Base-by-base conservation (phyloP, 2,329 filamentous ascomycete genomes). In the Aureobasidium sp. region DNA sequence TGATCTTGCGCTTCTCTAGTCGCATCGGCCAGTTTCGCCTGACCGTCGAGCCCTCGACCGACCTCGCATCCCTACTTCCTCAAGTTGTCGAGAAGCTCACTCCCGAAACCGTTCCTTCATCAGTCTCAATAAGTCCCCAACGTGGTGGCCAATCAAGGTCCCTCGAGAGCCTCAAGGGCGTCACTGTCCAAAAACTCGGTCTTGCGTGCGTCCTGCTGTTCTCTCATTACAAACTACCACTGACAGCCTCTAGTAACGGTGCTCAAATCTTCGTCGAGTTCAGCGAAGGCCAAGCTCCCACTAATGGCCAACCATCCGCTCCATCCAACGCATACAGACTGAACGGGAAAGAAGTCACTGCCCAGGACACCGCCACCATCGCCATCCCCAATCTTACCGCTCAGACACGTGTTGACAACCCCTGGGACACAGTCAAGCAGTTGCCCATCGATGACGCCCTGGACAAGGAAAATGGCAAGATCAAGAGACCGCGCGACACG, bases 1-100 rank as follows among this genome's bases (percentile, higher is more conserved):
- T 96, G 86, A 82, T 96, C 71, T 81, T 97, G 62, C 86, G 92
- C 75, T 89, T 96, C 68, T 87, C 92, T 70, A 91, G 91, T 73
- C 91, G 90, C 66, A 91, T 97, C 78, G 94, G 94, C 78, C 94
- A 94, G 81, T 87, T 92, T 76, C 88, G 94, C 68, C 81, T 97
- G 70, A 89, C 82, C 57, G 84, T 95, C 68, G 87, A 92, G 68
- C 84, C 87, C 56, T 81, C 83, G 45, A 86, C 89, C 66, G 86
- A 87, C 0, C 96, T 97, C 73, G 72, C 79, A 22, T 77, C 82
- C 9, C 76, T 87, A 31, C 73, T 82, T 15, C 74, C 74, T 17
- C 71, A 85, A 74, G 78, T 87, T 57, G 73, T 82, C 20, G 82
- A 86, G 67, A 82, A 85, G 66, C 77, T 87, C n/a, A 84, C 85